A percentile compares a stretch with the other conserved stretches of the same genome.
These are phyloP conservation scores for Pseudocercospora musae DNA, from an alignment of 2,329 filamentous ascomycete species.

Conservation along the genomic window DNA sequence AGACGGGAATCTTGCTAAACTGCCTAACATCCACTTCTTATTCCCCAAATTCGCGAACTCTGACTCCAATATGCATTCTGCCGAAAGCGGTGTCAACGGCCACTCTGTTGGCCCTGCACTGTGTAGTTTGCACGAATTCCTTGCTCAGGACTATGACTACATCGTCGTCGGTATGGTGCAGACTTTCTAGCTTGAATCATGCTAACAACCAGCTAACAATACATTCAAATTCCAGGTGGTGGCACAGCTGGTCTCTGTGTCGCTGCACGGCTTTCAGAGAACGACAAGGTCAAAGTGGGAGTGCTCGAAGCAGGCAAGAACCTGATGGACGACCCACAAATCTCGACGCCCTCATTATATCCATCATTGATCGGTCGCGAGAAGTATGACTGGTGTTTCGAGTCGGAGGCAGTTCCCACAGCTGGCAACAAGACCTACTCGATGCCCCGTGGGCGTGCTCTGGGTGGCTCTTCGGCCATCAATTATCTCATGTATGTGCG, in stretches of 20 bases:
- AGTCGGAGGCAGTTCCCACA: conserved; percentile 24
- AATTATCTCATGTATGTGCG: conserved; percentile 40
- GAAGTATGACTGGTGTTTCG: conserved; percentile 37
- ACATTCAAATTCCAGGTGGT: conserved; percentile 19
- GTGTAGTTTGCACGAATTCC: conserved; percentile 30
- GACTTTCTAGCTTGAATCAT: neutral
- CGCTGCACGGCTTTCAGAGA: conserved; percentile 30
- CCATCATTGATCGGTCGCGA: conserved; percentile 33
- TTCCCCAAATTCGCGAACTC: neutral
- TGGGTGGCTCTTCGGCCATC: conserved; percentile 40
- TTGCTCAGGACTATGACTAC: conserved; percentile 28
- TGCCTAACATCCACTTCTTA: neutral
- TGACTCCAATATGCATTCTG: conserved; percentile 13
- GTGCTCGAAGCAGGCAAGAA: conserved; percentile 36
- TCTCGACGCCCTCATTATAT: conserved; percentile 34
- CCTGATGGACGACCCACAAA: conserved; percentile 29
- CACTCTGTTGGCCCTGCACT: conserved; percentile 22
- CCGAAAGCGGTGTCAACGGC: conserved; percentile 16
- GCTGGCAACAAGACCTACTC: conserved; percentile 30
- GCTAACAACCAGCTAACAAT: conserved; percentile 23
- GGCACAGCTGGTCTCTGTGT: conserved; percentile 33
- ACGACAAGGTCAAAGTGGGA: conserved; percentile 30
- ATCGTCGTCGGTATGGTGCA: conserved; percentile 17
- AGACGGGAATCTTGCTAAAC: neutral
- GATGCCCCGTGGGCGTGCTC: conserved; percentile 37